phyloP scores from a whole-genome alignment of 768 basidiomycete genomes.

The Lentinula sp. region DNA sequence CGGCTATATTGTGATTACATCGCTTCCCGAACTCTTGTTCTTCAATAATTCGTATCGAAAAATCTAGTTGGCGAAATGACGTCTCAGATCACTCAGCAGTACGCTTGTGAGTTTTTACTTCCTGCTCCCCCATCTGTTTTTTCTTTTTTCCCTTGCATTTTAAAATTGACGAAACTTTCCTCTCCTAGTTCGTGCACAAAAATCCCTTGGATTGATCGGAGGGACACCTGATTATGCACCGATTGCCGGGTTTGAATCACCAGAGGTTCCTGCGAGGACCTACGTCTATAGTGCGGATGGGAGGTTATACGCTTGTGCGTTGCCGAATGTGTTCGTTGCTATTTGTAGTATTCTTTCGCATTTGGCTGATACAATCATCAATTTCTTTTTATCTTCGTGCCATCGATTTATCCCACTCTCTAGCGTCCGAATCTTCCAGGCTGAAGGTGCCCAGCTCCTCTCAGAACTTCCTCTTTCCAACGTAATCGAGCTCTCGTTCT shows the following conservation, averaged over 20 bases:
- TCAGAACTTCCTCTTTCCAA: slow-evolving; percentile 71
- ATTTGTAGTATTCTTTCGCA: slow-evolving; percentile 13
- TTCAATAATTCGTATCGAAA: neutral
- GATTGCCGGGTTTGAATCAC: slow-evolving; percentile 55
- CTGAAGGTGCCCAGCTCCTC: slow-evolving; percentile 66
- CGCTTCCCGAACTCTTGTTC: too few species aligned
- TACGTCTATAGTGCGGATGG: slow-evolving; percentile 85
- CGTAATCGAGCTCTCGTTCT: slow-evolving; percentile 83
- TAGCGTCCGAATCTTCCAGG: slow-evolving; percentile 75
- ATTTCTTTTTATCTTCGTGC: neutral
- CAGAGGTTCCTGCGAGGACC: slow-evolving; percentile 68
- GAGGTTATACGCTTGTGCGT: slow-evolving; percentile 78
- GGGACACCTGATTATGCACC: slow-evolving; percentile 73
- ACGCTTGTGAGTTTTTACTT: slow-evolving; percentile 56
- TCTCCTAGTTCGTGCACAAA: slow-evolving; percentile 84
- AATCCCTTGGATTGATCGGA: slow-evolving; percentile 80
- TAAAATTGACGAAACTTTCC: slow-evolving; percentile 8
- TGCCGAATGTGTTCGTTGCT: slow-evolving; percentile 61
- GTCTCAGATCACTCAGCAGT: slow-evolving; percentile 74
- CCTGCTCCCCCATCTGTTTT: slow-evolving; percentile 8
- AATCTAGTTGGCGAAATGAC: slow-evolving; percentile 44
- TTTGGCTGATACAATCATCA: neutral
- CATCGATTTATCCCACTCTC: too few species aligned
- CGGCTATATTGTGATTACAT: slow-evolving; percentile 1
- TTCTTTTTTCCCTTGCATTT: slow-evolving; percentile 2